phyloP scores from a whole-genome alignment of 2,329 filamentous ascomycete species.

The Coniella lustricola region DNA sequence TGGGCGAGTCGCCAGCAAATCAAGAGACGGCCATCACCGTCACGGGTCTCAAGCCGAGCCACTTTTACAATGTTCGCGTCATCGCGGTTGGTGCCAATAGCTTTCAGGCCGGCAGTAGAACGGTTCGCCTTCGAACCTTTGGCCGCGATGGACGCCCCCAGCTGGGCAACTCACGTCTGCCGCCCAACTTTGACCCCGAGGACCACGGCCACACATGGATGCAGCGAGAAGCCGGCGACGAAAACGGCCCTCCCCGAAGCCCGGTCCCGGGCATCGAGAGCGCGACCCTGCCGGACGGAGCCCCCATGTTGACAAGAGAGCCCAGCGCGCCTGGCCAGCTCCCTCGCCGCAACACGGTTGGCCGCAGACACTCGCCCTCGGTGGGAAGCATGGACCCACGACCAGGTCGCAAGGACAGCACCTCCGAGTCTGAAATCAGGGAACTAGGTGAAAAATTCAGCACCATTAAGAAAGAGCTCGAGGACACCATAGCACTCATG shows the following conservation, averaged over 20 bases:
- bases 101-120: constrained; percentile 81
- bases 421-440: constrained; percentile 59
- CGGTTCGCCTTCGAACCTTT: constrained; percentile 77
- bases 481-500: constrained; percentile 66
- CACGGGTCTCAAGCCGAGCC: constrained; percentile 75
- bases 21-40: constrained; percentile 86
- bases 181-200: constrained; percentile 48
- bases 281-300: constrained; percentile 53
- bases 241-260: constrained; percentile 40
- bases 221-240: constrained; percentile 39
- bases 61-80: constrained; percentile 89
- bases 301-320: constrained; percentile 59
- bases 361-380: constrained; percentile 69
- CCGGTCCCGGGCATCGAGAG: constrained; percentile 55
- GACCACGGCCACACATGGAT: constrained; percentile 35
- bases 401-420: constrained; percentile 35
- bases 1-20: constrained; percentile 73
- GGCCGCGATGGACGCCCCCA: constrained; percentile 57
- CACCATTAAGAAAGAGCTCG: constrained; percentile 71
- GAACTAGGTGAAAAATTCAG: constrained; percentile 79
- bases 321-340: constrained; percentile 36
- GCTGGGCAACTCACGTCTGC: constrained; percentile 48
- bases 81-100: constrained; percentile 87
- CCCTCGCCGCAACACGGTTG: constrained; percentile 59
- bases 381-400: constrained; percentile 48